Evolutionary conservation across 768 basidiomycete genomes (phyloP).

Genomic region (Rossbeevera mucosa): DNA sequence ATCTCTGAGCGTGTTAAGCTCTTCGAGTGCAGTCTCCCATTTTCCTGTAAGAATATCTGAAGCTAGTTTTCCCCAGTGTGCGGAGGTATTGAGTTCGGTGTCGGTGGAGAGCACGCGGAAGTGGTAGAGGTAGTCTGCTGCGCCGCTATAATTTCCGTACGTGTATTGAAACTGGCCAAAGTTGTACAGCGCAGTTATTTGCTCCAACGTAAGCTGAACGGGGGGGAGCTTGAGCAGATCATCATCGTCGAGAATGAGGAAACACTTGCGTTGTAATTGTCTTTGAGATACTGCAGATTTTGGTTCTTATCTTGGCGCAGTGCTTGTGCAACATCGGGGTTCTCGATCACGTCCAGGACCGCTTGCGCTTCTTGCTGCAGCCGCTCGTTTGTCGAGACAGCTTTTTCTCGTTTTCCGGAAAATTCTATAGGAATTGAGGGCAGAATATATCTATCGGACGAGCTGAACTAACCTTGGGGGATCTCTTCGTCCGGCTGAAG

Average conservation of each 20-base stretch:
- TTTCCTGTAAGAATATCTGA: constrained; percentile 92
- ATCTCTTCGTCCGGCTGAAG: constrained; percentile 67
- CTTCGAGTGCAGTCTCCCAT: constrained; percentile 93
- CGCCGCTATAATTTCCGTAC: constrained; percentile 95
- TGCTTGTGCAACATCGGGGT: constrained; percentile 91
- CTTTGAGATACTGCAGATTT: constrained; percentile 90
- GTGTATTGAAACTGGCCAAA: constrained; percentile 99
- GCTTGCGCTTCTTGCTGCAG: constrained; percentile 88
- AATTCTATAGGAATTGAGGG: constrained; percentile 57
- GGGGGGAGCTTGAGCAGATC: constrained; percentile 2
- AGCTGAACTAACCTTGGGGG: constrained; percentile 52
- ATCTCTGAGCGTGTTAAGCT: constrained; percentile 93
- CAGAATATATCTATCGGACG: not conserved
- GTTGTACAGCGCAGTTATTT: constrained; percentile 94
- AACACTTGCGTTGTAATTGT: constrained; percentile 72
- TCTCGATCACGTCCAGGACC: constrained; percentile 93
- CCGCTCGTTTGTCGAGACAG: constrained; percentile 77
- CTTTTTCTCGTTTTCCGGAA: constrained; percentile 72
- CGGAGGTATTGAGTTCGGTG: constrained; percentile 87
- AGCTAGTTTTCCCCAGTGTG: constrained; percentile 98
- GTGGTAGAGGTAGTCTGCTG: constrained; percentile 97
- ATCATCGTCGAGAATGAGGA: not conserved
- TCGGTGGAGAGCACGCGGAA: constrained; percentile 97
- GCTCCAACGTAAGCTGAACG: constrained; percentile 86
- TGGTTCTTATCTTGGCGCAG: constrained; percentile 96